Conservation (phyloP, 2,329 filamentous ascomycete species). For the Metarhizium robertsii region DNA sequence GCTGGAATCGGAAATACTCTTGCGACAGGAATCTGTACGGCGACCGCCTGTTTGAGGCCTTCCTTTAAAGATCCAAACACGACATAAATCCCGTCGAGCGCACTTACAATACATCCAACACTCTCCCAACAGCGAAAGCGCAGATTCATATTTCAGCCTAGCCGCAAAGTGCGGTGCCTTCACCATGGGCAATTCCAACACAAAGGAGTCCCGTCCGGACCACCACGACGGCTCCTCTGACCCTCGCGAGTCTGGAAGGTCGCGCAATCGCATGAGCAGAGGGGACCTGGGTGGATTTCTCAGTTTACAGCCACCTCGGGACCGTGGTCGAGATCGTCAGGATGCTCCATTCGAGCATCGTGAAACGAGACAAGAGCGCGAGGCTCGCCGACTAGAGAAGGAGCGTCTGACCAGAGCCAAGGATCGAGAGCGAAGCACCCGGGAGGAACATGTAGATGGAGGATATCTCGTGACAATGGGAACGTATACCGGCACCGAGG, state of each 20-base stretch:
- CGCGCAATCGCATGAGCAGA: constrained; percentile 25
- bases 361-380: constrained; percentile 85
- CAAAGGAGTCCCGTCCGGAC: constrained; percentile 28
- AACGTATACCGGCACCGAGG: constrained; percentile 83
- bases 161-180: background rate
- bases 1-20: background rate
- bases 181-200: constrained; percentile 30
- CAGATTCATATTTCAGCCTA: background rate
- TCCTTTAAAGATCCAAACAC: background rate
- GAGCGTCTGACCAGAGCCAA: constrained; percentile 67
- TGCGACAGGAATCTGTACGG: background rate
- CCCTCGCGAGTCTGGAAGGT: constrained; percentile 11
- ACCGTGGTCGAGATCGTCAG: constrained; percentile 22
- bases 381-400: constrained; percentile 74
- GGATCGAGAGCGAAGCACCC: constrained; percentile 84
- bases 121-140: background rate
- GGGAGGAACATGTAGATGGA: constrained; percentile 87
- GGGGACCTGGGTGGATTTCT: constrained; percentile 38
- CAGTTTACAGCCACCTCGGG: constrained; percentile 29
- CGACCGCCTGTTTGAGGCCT: background rate
- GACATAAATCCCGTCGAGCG: background rate
- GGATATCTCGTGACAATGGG: constrained; percentile 91
- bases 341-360: constrained; percentile 52
- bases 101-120: background rate
- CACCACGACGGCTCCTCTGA: constrained; percentile 10